Conservation (phyloP, 345 rosid genomes). For the Camelina neglecta region DNA sequence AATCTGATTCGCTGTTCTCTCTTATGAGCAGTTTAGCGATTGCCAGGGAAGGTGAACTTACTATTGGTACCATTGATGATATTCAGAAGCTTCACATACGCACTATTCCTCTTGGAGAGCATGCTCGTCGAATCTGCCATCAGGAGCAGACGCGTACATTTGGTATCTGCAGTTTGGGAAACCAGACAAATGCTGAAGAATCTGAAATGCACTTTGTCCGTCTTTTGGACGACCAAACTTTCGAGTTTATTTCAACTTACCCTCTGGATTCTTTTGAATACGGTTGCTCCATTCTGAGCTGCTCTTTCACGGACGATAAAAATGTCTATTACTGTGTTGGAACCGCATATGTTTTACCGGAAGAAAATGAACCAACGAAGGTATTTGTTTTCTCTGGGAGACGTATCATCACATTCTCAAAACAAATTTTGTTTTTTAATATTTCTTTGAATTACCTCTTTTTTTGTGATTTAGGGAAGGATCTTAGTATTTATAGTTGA, state of each 20-base stretch:
- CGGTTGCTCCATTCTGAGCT: constrained; percentile 93
- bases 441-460: neutral
- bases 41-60: constrained; percentile 98
- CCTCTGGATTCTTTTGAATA: constrained; percentile 86
- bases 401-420: constrained; percentile 4
- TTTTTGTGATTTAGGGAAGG: constrained; percentile 64
- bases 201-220: constrained; percentile 85
- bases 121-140: constrained; percentile 95
- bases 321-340: constrained; percentile 97
- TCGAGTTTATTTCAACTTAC: constrained; percentile 82
- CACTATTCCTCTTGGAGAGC: constrained; percentile 96
- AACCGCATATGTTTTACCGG: constrained; percentile 95
- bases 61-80: constrained; percentile 97
- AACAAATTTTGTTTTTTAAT: neutral
- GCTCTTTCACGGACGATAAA: constrained; percentile 81
- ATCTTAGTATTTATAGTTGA: constrained; percentile 86
- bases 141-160: constrained; percentile 95
- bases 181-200: constrained; percentile 78
- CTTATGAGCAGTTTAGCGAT: constrained; percentile 77
- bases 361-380: constrained; percentile 97
- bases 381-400: constrained; percentile 45
- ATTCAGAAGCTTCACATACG: constrained; percentile 99
- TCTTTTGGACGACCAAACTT: constrained; percentile 89
- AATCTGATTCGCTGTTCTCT: constrained; percentile 37
- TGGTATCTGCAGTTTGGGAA: constrained; percentile 87